Evolutionary conservation across 164 flowering plant species (phyloP).

Genomic region (Umbellularia californica): DNA sequence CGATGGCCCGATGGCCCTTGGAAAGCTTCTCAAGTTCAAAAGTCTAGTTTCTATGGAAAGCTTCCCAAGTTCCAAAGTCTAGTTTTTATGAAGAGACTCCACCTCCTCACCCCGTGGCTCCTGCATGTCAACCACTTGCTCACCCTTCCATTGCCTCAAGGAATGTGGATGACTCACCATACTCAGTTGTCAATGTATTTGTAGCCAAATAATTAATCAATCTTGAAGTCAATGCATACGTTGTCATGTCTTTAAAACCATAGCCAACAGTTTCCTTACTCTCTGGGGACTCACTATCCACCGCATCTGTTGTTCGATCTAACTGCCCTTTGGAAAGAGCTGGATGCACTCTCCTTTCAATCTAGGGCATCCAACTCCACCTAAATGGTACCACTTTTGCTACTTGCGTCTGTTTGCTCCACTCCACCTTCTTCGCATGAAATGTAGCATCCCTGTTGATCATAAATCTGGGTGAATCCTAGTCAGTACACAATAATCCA

Average conservation of each 20-base stretch:
- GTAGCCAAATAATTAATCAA: no score
- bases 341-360: no score
- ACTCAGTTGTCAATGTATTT: not conserved
- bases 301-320: not conserved
- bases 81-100: not conserved
- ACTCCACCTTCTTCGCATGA: not conserved
- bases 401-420: not conserved
- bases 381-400: no score
- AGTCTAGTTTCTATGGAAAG: not conserved
- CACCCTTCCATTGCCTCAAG: not conserved
- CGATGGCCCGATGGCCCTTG: not conserved
- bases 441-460: not conserved
- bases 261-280: not conserved
- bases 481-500: slow-evolving; percentile 1
- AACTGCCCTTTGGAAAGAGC: not conserved
- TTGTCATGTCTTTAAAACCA: not conserved
- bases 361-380: no score
- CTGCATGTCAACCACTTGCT: not conserved
- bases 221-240: no score
- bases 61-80: no score
- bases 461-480: not conserved
- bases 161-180: not conserved
- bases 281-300: not conserved
- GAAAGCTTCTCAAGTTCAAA: no score
- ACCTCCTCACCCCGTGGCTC: not conserved